Evolutionary conservation across 352 stramenopile species (phyloP), one percentile per base, ranked within the genome.

Genomic region (Phytophthora rubi): DNA sequence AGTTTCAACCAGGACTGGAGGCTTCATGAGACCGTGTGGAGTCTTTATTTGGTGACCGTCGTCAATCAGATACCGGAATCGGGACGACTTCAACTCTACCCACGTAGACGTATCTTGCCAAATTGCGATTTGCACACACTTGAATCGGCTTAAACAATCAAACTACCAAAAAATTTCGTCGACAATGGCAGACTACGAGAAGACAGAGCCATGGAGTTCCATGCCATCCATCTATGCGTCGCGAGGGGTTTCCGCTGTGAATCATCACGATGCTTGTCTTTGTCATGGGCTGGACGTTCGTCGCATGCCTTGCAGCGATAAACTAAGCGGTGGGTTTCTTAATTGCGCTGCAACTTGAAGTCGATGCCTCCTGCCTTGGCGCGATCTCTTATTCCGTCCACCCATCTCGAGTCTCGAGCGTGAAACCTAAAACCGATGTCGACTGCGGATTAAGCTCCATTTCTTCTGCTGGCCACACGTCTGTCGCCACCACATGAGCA

Each of bases 191-290:
- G 13, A 7, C 39, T 37, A 37, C 9, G 13, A 39, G 33, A 39
- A 39, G 33, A 39, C 4, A 39, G 8, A 13, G 7, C 13, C 33
- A 39, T 10, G 32, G 32, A 37, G 33, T 12, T 9, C 10, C 10
- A 7, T 23, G 10, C 42, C n/a, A 10, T 7, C 2, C 10, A 6
- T 2, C 16, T 47, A 18, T 18, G 9, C 7, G 15, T 48, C n/a
- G 42, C 18, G 21, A 53, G 47, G 47, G 18, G 47, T 53, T 53
- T 39, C 33, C 42, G 6, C 6, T 30, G 21, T 30, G 47, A 53
- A 33, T 53, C 47, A 18, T 53, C 47, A 53, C 47, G 47, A 53
- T 53, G 15, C 18, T 30, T 53, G 47, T 53, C 47, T 53, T 53
- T 53, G 47, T 28, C 3, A 16, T 53, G 47, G 18, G 47, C 21